Conservation (phyloP, 305 asterid species). For the Fraxinus sp. region DNA sequence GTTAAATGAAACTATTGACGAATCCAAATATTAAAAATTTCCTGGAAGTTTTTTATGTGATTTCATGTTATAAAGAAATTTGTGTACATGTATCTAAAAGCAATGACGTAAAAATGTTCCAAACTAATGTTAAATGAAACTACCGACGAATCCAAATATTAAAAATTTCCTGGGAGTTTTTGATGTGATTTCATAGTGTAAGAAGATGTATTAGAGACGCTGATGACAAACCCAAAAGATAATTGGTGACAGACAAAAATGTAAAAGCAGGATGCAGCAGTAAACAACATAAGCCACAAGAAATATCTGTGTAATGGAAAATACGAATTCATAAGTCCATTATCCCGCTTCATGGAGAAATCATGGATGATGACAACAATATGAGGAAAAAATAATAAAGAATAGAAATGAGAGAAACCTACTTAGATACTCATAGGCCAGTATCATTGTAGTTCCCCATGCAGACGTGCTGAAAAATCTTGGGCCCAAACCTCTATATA, state of each 20-base stretch:
- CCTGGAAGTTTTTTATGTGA: not conserved
- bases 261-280: not conserved
- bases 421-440: slow-evolving; percentile 95
- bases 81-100: too few species aligned
- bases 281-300: not conserved
- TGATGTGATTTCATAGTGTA: not conserved
- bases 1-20: not conserved
- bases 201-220: not conserved
- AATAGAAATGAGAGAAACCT: slow-evolving; percentile 28
- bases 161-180: not conserved
- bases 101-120: too few species aligned
- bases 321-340: not conserved
- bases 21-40: not conserved
- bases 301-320: not conserved
- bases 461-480: slow-evolving; percentile 98
- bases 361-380: slow-evolving; percentile 9
- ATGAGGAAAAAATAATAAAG: not conserved
- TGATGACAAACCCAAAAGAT: not conserved
- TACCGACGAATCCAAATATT: not conserved
- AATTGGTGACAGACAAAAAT: not conserved
- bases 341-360: not conserved
- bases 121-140: not conserved
- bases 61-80: not conserved
- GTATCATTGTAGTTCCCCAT: slow-evolving; percentile 98
- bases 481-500: slow-evolving; percentile 92